Evolutionary conservation across 2,329 filamentous ascomycete genomes (phyloP), one percentile per base, ranked within the genome.

Genomic region (Calonectria fujianensis): DNA sequence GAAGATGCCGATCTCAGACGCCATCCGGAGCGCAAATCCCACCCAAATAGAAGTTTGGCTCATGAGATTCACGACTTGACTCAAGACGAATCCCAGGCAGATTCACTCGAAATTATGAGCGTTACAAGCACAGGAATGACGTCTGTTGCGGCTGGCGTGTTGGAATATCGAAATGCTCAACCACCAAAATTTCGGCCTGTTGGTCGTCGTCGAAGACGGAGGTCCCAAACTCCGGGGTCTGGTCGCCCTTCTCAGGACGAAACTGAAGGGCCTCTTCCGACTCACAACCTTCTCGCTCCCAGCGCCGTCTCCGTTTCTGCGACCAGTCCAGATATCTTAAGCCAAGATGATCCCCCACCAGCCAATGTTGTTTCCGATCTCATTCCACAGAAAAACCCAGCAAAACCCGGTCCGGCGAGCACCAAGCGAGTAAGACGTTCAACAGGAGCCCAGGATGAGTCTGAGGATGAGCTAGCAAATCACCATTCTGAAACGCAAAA

Each of bases 381-480:
- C 50, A 35, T 41, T 37, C 24, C 39, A 14, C 73, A 52, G 51
- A 37, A 61, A 65, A 74, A 76, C 27, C 57, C 70, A 50, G 48
- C 50, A 32, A 72, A 68, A n/a, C 39, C 52, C 9, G 14, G 24
- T 9, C 50, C 45, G 7, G 11, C 31, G 6, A 27, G 14, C 11
- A 41, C 73, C 29, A 80, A 79, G 57, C 70, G 78, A 50, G 68
- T 68, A 59, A 77, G 74, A 64, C 24, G 48, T 37, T 32, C 57
- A 24, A 39, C 50, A 9, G 45, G 32, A 32, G 41, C 20, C 39
- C 69, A 20, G 2, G 51, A 59, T 27, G 72, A 63, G 0, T 83
- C 80, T 2, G 83, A 83, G 35, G 84, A 85, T 65, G 83, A 85
- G 73, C 77, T 85, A 20, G 59, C 51, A 31, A 69, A 65, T 48